These are phyloP conservation scores for Stylosanthes scabra DNA, from an alignment of 331 rosid species.

Conservation along the genomic window DNA sequence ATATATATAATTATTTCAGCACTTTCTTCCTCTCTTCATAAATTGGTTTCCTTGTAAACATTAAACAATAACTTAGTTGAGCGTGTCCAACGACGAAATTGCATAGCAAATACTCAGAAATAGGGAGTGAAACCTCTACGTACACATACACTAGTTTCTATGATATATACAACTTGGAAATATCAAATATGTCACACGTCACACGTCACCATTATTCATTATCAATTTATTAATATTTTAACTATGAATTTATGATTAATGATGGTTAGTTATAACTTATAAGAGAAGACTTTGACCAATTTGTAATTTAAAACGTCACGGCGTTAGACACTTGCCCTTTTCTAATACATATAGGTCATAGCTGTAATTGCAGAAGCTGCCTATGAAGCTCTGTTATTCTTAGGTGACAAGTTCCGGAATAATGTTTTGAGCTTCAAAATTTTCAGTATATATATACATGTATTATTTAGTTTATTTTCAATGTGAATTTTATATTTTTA, in stretches of 20 bases:
- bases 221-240: too few relatives aligned
- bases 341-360: background rate
- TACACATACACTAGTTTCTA: background rate
- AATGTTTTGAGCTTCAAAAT: background rate
- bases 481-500: too few relatives aligned
- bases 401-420: background rate
- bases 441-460: too few relatives aligned
- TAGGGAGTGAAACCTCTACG: constrained; percentile 8
- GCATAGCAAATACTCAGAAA: constrained; percentile 51
- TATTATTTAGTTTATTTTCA: too few relatives aligned
- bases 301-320: background rate
- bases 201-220: too few relatives aligned
- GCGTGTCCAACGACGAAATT: constrained; percentile 46
- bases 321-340: background rate
- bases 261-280: background rate
- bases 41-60: constrained; percentile 40
- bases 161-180: background rate
- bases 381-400: background rate
- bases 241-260: constrained; percentile 11
- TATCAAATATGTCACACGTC: too few relatives aligned
- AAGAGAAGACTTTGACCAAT: background rate
- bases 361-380: constrained; percentile 12
- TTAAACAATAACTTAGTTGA: background rate
- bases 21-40: constrained; percentile 25
- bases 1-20: constrained; percentile 21